phyloP scores from a whole-genome alignment of 495 filamentous ascomycete species.

The Lineolata rhizophorae region DNA sequence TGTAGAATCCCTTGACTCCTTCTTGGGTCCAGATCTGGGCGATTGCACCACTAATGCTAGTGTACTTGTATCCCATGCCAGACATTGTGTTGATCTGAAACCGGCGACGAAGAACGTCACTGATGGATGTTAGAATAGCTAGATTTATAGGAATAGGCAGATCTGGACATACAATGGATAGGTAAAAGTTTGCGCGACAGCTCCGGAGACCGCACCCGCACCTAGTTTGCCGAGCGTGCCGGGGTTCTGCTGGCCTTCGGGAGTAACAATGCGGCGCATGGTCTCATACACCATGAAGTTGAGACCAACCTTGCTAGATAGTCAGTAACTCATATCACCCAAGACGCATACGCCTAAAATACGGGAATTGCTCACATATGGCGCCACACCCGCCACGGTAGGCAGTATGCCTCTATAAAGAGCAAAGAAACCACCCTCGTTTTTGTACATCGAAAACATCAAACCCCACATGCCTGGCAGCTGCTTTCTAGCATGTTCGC shows the following conservation, averaged over 20 bases:
- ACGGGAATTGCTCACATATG: constrained; percentile 44
- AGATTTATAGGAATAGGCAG: background rate
- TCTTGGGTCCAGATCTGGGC: constrained; percentile 61
- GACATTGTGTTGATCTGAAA: constrained; percentile 99
- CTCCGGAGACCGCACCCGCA: constrained; percentile 84
- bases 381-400: constrained; percentile 86
- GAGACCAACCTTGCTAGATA: constrained; percentile 47
- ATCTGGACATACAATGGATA: constrained; percentile 71
- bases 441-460: constrained; percentile 65
- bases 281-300: constrained; percentile 98
- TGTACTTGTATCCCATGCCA: constrained; percentile 95
- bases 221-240: constrained; percentile 55
- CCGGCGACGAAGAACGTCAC: constrained; percentile 81
- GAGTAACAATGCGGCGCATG: constrained; percentile 62
- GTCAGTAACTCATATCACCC: constrained; percentile 13
- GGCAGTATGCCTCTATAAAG: constrained; percentile 85
- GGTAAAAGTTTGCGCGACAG: constrained; percentile 89
- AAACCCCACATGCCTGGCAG: constrained; percentile 88
- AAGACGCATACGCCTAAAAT: background rate
- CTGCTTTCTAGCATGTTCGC: constrained; percentile 28
- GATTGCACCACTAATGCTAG: constrained; percentile 64
- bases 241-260: constrained; percentile 73
- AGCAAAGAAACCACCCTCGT: constrained; percentile 63
- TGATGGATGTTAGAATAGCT: constrained; percentile 17
- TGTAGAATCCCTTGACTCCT: constrained; percentile 60